These are phyloP conservation scores for Lodderomyces metapsilosis DNA, from an alignment of 1,139 yeast species.

Conservation along the genomic window DNA sequence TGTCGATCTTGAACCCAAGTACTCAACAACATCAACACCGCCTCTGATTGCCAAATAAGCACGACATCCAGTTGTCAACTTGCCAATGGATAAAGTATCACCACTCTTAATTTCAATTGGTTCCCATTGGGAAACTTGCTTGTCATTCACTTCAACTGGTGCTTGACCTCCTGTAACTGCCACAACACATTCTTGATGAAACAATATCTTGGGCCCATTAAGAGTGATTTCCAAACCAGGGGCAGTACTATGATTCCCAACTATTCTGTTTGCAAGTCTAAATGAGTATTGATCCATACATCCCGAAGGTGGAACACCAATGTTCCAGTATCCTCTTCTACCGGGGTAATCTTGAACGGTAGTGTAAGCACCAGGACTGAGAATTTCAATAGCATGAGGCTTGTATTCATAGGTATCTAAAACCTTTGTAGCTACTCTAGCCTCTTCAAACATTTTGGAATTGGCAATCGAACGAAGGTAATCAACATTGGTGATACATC, in stretches of 20 bases:
- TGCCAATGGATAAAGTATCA: slow-evolving; percentile 77
- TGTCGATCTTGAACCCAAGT: slow-evolving; percentile 93
- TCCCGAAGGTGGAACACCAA: slow-evolving; percentile 98
- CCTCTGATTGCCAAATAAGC: slow-evolving; percentile 88
- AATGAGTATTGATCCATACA: slow-evolving; percentile 95
- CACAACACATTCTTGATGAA: slow-evolving; percentile 76
- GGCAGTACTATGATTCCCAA: slow-evolving; percentile 76
- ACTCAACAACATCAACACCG: slow-evolving; percentile 91
- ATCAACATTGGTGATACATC: slow-evolving; percentile 87
- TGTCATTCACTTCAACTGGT: slow-evolving; percentile 64
- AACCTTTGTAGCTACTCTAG: slow-evolving; percentile 81
- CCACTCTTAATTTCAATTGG: slow-evolving; percentile 73
- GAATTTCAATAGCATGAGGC: slow-evolving; percentile 81
- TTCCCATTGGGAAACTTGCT: slow-evolving; percentile 54
- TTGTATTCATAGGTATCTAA: slow-evolving; percentile 78
- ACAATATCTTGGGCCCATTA: slow-evolving; percentile 78
- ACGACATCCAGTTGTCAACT: slow-evolving; percentile 78
- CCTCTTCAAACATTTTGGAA: slow-evolving; percentile 79
- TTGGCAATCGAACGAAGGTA: slow-evolving; percentile 83
- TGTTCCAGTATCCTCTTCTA: slow-evolving; percentile 79
- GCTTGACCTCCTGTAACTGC: slow-evolving; percentile 86
- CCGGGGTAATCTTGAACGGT: slow-evolving; percentile 97
- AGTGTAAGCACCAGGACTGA: slow-evolving; percentile 89
- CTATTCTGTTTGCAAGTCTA: slow-evolving; percentile 83
- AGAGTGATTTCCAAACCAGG: slow-evolving; percentile 91